These are phyloP conservation scores for Fusarium mexicanum DNA, from an alignment of 2,329 filamentous ascomycete genomes.

Conservation along the genomic window DNA sequence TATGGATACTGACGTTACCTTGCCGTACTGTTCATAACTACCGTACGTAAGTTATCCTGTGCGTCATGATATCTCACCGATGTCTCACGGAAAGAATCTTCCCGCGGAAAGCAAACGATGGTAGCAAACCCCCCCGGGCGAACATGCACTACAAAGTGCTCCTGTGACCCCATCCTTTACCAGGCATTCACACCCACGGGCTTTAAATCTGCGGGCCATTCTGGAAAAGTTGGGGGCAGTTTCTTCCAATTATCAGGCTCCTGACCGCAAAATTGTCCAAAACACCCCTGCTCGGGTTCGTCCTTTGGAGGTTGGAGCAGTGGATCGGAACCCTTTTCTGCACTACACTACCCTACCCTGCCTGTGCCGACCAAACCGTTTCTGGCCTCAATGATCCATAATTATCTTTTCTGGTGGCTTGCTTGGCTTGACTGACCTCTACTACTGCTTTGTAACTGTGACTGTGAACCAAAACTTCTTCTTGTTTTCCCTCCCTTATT, in stretches of 20 bases:
- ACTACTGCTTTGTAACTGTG: slow-evolving; percentile 12
- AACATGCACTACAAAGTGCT: slow-evolving; percentile 5
- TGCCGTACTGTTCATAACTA: neutral
- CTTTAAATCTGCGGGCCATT: neutral
- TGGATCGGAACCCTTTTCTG: slow-evolving; percentile 27
- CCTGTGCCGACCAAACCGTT: slow-evolving; percentile 14
- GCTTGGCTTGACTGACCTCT: slow-evolving; percentile 7
- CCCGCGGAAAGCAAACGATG: neutral
- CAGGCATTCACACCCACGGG: neutral
- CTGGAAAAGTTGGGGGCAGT: neutral
- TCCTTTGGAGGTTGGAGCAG: slow-evolving; percentile 1
- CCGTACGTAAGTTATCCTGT: neutral
- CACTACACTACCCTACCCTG: neutral
- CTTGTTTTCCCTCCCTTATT: slow-evolving; percentile 2
- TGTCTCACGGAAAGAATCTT: slow-evolving; percentile 8
- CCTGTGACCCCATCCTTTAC: slow-evolving; percentile 24
- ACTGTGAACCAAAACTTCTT: slow-evolving; percentile 7
- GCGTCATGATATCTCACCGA: slow-evolving; percentile 16
- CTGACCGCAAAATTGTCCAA: slow-evolving; percentile 17
- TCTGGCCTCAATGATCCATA: slow-evolving; percentile 21
- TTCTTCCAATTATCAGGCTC: slow-evolving; percentile 14
- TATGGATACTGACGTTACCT: too few relatives aligned
- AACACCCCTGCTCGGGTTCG: slow-evolving; percentile 12
- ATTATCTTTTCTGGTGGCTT: slow-evolving; percentile 3
- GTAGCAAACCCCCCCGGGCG: neutral